Evolutionary conservation across 495 filamentous ascomycete genomes (phyloP).

Genomic region (Tetracladium setigerum): DNA sequence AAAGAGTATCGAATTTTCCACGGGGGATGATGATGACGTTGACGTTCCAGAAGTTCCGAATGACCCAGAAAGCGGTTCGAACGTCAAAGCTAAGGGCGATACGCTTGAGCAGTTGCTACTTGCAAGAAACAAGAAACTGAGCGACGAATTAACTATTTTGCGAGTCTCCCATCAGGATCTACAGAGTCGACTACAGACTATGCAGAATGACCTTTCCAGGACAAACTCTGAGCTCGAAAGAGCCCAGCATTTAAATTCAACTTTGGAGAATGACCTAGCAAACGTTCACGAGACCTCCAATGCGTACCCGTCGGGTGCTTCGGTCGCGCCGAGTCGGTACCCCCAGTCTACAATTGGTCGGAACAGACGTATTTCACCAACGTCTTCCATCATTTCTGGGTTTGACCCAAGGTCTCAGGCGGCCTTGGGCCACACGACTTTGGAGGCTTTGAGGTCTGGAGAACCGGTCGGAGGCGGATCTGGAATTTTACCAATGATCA

Average conservation of each 20-base stretch:
- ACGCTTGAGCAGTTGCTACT: slow-evolving; percentile 85
- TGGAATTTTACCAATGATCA: slow-evolving; percentile 95
- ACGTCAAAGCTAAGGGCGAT: slow-evolving; percentile 58
- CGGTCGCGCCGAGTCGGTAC: slow-evolving; percentile 76
- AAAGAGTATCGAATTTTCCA: slow-evolving; percentile 95
- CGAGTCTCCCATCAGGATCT: slow-evolving; percentile 93
- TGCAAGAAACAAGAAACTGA: slow-evolving; percentile 90
- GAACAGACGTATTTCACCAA: slow-evolving; percentile 73
- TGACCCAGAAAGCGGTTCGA: slow-evolving; percentile 29
- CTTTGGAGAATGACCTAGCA: slow-evolving; percentile 86
- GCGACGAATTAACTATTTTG: slow-evolving; percentile 85
- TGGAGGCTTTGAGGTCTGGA: slow-evolving; percentile 34
- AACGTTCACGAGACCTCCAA: slow-evolving; percentile 80
- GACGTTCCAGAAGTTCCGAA: slow-evolving; percentile 20
- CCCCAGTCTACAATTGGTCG: slow-evolving; percentile 54
- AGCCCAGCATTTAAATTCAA: slow-evolving; percentile 73
- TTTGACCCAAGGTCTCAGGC: slow-evolving; percentile 59
- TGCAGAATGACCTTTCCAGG: slow-evolving; percentile 76
- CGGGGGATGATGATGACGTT: slow-evolving; percentile 69
- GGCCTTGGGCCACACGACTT: slow-evolving; percentile 33
- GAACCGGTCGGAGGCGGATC: slow-evolving; percentile 76
- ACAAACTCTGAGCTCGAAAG: slow-evolving; percentile 84
- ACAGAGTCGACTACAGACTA: slow-evolving; percentile 65
- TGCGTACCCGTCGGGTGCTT: slow-evolving; percentile 77
- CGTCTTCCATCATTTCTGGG: slow-evolving; percentile 94